Evolutionary conservation across 2,329 filamentous ascomycete genomes (phyloP).

Genomic region (Nothopassalora personata): DNA sequence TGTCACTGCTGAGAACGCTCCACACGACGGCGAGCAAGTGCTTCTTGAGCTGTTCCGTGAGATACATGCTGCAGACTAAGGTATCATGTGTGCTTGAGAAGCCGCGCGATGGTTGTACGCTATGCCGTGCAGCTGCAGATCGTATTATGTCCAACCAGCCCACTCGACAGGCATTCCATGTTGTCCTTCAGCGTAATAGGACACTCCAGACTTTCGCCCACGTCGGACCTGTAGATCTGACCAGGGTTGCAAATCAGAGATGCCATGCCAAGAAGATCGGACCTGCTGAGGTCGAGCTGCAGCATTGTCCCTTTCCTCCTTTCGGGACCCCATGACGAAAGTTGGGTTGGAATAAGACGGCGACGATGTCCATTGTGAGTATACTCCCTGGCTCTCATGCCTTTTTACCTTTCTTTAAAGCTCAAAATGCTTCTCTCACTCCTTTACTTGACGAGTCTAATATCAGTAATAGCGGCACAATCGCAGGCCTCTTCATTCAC

Average conservation of each 20-base stretch:
- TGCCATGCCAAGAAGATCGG: constrained; percentile 4
- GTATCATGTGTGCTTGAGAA: not conserved
- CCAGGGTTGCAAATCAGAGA: not conserved
- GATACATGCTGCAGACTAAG: not conserved
- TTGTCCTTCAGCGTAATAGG: not conserved
- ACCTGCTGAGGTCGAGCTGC: not conserved
- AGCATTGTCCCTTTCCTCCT: constrained; percentile 3
- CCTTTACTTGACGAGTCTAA: constrained; percentile 9
- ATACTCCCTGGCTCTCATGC: constrained; percentile 4
- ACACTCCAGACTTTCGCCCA: not conserved
- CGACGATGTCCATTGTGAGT: not conserved
- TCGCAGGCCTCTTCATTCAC: constrained; percentile 50
- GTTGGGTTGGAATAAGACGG: not conserved
- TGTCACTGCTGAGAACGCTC: not conserved
- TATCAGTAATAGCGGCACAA: constrained; percentile 19
- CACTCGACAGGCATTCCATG: constrained; percentile 2
- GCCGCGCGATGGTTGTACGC: not conserved
- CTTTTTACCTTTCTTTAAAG: constrained; percentile 14
- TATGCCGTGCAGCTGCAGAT: not conserved
- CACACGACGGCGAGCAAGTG: not conserved
- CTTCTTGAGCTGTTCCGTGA: not conserved
- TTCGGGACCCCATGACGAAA: constrained; percentile 2
- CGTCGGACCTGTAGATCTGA: not conserved
- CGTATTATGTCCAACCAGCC: not conserved
- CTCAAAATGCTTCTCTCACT: constrained; percentile 4